Evolutionary conservation across 305 asterid genomes (phyloP), one percentile per base, ranked within the genome.

Genomic region (Coffea humblotiana): DNA sequence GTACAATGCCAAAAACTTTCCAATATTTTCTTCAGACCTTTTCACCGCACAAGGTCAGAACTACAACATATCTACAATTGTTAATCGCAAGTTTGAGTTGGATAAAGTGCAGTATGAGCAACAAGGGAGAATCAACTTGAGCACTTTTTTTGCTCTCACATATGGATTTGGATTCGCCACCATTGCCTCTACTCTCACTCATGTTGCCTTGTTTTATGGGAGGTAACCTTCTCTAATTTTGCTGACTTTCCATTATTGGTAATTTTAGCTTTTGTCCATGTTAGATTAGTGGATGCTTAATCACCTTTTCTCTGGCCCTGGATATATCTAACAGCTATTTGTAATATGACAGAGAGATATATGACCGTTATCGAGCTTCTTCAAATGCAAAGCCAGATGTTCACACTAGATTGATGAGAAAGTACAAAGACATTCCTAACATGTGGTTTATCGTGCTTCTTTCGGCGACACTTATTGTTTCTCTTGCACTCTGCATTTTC

Each of bases 101-200:
- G 93, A 92, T 48, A 2, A n/a, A 12, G 87, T 3, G 0, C 83
- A 90, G 81, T 92, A 91, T 84, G 58, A 70, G 0, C 83, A 87
- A 87, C 97, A 87, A 37, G 97, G 98, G 75, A 87, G 85, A 71
- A 84, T 94, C 47, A 67, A 88, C 64, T 81, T 94, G 91, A 92
- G 96, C 85, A 87, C 89, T 0, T 85, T 92, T 72, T 92, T 94
- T 70, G 69, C 93, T 16, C 90, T 92, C 13, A 82, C 94, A 0
- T 94, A 94, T 80, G 98, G 97, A 2, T 90, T 94, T 54, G 97
- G 96, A 58, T 94, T 94, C 43, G 98, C 98, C 60, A 91, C 97
- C 49, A 88, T 92, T 69, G 98, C 97, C 0, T 77, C 97, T 71
- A 94, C 98, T 0, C 74, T 94, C 3, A 71, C 91, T 23, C 98